Conservation (phyloP, 257 asterid species). For the Solanum rostratum region DNA sequence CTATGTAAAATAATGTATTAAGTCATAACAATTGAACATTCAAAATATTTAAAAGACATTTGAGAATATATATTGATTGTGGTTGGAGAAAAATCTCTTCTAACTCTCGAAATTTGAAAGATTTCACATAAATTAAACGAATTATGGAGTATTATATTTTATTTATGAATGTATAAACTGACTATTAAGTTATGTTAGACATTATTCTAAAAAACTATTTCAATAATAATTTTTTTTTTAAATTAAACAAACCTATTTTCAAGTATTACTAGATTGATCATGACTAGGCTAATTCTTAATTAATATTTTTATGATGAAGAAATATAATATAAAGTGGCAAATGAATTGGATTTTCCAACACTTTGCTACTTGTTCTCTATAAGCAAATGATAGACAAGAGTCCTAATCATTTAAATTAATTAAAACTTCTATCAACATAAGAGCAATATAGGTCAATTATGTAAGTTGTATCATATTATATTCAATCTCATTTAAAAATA, state of each 20-base stretch:
- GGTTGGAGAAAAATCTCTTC: accelerated
- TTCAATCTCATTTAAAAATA: background rate
- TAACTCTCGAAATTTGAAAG: background rate
- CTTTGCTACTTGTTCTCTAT: background rate
- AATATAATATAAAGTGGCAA: background rate
- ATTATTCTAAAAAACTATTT: background rate
- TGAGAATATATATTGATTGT: background rate
- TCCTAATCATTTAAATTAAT: background rate
- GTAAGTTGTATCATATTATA: background rate
- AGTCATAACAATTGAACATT: background rate
- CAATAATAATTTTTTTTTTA: background rate
- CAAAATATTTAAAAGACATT: background rate
- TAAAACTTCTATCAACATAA: background rate
- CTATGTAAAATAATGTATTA: background rate
- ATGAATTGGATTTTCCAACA: background rate
- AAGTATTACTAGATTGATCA: background rate
- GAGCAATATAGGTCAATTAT: background rate
- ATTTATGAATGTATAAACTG: background rate
- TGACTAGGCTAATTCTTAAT: background rate
- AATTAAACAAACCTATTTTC: background rate
- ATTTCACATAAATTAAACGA: background rate
- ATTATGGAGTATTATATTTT: background rate
- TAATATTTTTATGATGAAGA: background rate
- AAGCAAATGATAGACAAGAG: background rate
- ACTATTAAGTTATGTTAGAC: background rate